Base-by-base conservation (phyloP, 2,329 filamentous ascomycete genomes). In the Lojkania enalia region DNA sequence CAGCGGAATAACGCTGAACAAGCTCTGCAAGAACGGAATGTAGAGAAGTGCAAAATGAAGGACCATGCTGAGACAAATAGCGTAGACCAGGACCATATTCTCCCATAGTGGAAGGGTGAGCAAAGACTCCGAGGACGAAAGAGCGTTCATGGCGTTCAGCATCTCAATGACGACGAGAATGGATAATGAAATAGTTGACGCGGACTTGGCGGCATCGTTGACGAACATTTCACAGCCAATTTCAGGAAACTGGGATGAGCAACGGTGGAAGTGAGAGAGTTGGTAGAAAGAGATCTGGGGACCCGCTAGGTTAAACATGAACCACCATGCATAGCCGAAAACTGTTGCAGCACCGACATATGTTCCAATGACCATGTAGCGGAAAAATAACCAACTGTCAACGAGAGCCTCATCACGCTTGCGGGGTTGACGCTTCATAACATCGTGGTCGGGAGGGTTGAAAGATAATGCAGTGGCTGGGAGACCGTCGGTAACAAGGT, bases 301-400 rank as follows among this genome's bases (percentile, higher is more conserved):
- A 0, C 94, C 94, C 56, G 85, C 83, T 6, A 84, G 74, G 75
- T 97, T 92, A 78, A 87, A 96, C 87, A 99, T 91, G 78, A 97
- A 99, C 89, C 90, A 99, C 94, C 94, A 99, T n/a, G 90, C 92
- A 67, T 99, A 99, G 35, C 95, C 94, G 64, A 87, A 90, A 15
- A 99, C 95, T 3, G 94, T 99, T 42, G 94, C 94, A 30, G 90
- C 78, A 66, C 94, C 94, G 46, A 99, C 94, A 55, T 99, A 99
- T 6, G 84, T 90, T 50, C 94, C 94, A 60, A 99, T 94, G 38
- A 97, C 85, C 77, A 99, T 84, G 73, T 99, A 99, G 41, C 94
- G 85, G 81, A 97, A 90, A 77, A 99, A 96, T 29, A 99, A 76
- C 94, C 94, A 99, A 48, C 91, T 90, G 33, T 89, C 86, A 41